Percentiles rank a stretch among this genome's conserved stretches.
Evolutionary conservation across 2,329 filamentous ascomycete genomes (phyloP).

Genomic region (Orbilia ellipsospora): DNA sequence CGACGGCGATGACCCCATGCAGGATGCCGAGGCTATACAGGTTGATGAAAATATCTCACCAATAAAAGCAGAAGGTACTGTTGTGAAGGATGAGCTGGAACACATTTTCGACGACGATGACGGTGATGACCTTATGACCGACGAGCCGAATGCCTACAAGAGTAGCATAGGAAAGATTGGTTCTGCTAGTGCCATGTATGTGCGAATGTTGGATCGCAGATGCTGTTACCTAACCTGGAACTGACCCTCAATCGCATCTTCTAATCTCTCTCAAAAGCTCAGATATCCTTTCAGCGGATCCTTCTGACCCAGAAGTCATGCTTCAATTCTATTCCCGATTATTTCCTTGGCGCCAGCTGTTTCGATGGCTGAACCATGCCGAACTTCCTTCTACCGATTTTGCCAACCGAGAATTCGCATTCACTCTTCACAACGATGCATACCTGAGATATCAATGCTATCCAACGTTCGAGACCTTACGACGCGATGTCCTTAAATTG

Average conservation of each 20-base stretch:
- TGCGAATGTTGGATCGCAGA: neutral
- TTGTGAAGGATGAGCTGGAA: constrained; percentile 39
- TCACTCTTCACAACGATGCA: constrained; percentile 90
- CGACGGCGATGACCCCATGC: constrained; percentile 43
- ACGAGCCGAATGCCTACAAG: constrained; percentile 27
- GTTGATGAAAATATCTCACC: constrained; percentile 12
- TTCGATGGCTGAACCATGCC: constrained; percentile 97
- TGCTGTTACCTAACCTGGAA: neutral
- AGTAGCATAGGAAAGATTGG: constrained; percentile 7
- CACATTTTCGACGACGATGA: constrained; percentile 45
- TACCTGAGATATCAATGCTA: constrained; percentile 93
- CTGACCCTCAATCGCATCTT: constrained; percentile 2
- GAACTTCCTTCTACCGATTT: constrained; percentile 88
- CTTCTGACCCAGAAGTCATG: constrained; percentile 85
- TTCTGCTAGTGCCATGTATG: constrained; percentile 28
- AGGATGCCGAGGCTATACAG: constrained; percentile 40
- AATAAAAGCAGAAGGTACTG: constrained; percentile 9
- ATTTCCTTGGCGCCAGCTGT: constrained; percentile 93
- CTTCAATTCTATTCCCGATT: constrained; percentile 93
- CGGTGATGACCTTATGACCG: constrained; percentile 27
- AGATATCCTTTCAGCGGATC: constrained; percentile 37
- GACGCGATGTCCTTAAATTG: constrained; percentile 87
- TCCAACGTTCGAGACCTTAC: constrained; percentile 75
- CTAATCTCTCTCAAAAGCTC: constrained; percentile 18
- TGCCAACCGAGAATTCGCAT: constrained; percentile 91